Conservation (phyloP, 2,329 filamentous ascomycete genomes). For the Biscogniauxia mediterranea region DNA sequence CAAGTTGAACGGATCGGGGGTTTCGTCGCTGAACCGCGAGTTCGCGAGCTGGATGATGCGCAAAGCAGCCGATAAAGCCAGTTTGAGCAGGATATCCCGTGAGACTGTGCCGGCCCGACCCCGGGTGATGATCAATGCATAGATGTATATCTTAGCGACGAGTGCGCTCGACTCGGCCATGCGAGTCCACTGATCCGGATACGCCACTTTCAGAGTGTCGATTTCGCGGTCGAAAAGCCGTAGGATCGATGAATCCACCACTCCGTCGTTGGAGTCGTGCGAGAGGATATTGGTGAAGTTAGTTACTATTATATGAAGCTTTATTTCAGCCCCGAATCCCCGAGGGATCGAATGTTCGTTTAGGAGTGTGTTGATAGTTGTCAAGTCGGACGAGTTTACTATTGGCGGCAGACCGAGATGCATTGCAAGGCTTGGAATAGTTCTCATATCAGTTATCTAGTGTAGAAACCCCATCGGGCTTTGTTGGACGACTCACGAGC, state of each 20-base stretch:
- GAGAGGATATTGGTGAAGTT: conserved; percentile 28
- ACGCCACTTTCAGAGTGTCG: conserved; percentile 21
- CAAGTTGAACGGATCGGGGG: conserved; percentile 10
- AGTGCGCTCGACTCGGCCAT: conserved; percentile 26
- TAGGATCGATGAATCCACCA: conserved; percentile 28
- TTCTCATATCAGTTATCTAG: not conserved
- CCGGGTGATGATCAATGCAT: conserved; percentile 27
- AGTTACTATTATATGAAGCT: conserved; percentile 25
- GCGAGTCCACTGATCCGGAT: conserved; percentile 25
- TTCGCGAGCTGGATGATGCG: conserved; percentile 30
- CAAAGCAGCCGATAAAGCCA: conserved; percentile 26
- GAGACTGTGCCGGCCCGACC: conserved; percentile 17
- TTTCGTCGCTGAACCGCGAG: conserved; percentile 15
- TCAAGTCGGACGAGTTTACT: conserved; percentile 28
- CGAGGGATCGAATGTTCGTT: conserved; percentile 22
- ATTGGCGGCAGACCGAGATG: conserved; percentile 29
- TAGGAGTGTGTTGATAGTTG: conserved; percentile 22
- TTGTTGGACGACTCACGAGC: conserved; percentile 22
- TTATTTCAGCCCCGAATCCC: conserved; percentile 27
- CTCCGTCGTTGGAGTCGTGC: conserved; percentile 25
- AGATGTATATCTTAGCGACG: conserved; percentile 30
- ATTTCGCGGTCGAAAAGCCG: conserved; percentile 31
- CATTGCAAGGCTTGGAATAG: conserved; percentile 26
- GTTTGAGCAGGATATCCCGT: conserved; percentile 27
- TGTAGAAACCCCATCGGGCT: not conserved